Base-by-base conservation (phyloP, 1,284 basidiomycete species). In the Heterobasidion occidentale region DNA sequence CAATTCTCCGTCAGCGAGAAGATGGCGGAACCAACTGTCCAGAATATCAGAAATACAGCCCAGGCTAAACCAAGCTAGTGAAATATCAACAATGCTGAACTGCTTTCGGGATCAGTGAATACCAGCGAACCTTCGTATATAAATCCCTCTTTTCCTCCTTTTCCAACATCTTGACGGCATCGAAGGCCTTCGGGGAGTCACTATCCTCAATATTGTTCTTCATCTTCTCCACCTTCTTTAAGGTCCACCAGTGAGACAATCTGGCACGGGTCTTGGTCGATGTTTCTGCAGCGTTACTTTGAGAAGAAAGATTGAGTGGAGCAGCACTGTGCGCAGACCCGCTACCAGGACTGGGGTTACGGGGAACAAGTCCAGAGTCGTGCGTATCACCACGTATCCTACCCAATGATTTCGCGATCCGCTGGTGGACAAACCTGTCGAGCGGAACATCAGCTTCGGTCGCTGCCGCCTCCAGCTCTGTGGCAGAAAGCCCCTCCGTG, bases 381-480 rank as follows among this genome's bases (percentile, higher is more conserved):
- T 27, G 27, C 3, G 27, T 27, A 27, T 5, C 27, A 27, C 27
- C 27, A 27, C 27, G 27, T 27, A 27, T 27, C 27, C 27, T 27
- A 4, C 27, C 27, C 27, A 27, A 27, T 27, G 27, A 7, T 34
- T 56, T 52, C 49, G 57, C 58, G 52, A 63, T 54, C 46, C 63
- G 65, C 36, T 67, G 68, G 17, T 34, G 19, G 2, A 54, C 36
- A 20, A 86, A 71, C 52, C 72, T 74, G 34, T 74, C 69, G 1
- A 85, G 71, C 0, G 84, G 77, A 0, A 81, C 78, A 2, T 85
- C 85, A 11, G 80, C 79, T 64, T 86, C 86, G 59, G 83, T 71
- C 1, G 84, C 81, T 3, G 84, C 80, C 20, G 74, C 76, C 58
- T 84, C 77, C 2, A 86, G 73, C 65, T 84, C 74, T 7, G 64